A percentile compares a stretch with the other conserved stretches of the same genome.
Evolutionary conservation across 345 rosid species (phyloP).

Genomic region (Linum lewisii): DNA sequence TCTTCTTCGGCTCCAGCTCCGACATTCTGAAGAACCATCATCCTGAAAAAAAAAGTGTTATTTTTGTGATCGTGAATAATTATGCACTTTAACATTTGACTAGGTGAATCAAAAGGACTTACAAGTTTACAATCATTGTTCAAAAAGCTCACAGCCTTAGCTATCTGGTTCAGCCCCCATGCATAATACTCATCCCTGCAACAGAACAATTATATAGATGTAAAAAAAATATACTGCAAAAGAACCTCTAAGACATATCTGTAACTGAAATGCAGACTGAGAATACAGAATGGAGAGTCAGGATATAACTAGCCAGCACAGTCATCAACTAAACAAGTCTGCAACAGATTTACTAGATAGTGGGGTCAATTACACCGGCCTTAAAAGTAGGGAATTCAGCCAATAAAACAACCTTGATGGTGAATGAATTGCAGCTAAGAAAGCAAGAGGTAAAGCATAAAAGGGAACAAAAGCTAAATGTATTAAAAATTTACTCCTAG

Average conservation of each 20-base stretch:
- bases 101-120: slow-evolving; percentile 21
- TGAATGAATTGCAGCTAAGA: no score
- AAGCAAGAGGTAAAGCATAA: no score
- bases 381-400: no score
- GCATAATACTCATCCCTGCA: slow-evolving; percentile 96
- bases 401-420: no score
- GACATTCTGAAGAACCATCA: no score
- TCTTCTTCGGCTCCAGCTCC: no score
- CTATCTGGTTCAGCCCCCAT: slow-evolving; percentile 81
- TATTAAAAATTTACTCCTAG: no score
- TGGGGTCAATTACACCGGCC: no score
- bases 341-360: no score
- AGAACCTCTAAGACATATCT: not conserved
- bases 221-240: not conserved
- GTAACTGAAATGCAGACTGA: not conserved
- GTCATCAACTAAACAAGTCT: no score
- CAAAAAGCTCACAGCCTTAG: slow-evolving; percentile 98
- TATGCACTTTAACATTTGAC: not conserved
- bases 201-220: slow-evolving; percentile 9
- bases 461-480: no score
- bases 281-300: not conserved
- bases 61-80: no score
- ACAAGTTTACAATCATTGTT: slow-evolving; percentile 98
- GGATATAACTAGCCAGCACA: not conserved
- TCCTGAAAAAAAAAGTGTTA: not conserved